Evolutionary conservation across 805 yeast genomes (phyloP).

Genomic region (Myxozyma geophila): DNA sequence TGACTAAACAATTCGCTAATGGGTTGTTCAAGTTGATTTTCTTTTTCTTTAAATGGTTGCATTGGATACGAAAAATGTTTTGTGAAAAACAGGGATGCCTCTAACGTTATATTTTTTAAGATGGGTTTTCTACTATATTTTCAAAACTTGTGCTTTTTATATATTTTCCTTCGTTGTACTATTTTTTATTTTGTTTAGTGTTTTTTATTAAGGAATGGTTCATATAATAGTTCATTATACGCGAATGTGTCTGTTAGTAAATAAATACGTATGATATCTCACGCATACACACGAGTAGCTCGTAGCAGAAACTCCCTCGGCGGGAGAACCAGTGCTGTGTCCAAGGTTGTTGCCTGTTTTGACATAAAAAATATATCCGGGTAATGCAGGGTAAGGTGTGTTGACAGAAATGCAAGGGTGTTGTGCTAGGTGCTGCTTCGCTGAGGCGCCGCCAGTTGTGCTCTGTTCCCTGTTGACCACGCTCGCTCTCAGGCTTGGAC

Average conservation of each 20-base stretch:
- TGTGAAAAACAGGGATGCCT: not conserved
- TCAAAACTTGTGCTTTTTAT: constrained; percentile 5
- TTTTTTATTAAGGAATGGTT: constrained; percentile 8
- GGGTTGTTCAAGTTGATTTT: not conserved
- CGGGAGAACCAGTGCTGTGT: too few relatives aligned
- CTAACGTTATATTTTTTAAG: constrained; percentile 1
- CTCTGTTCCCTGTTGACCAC: too few relatives aligned
- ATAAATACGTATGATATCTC: not conserved
- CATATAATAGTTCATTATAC: constrained; percentile 5
- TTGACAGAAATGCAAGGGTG: too few relatives aligned
- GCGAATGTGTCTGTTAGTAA: not conserved
- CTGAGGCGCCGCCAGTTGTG: too few relatives aligned
- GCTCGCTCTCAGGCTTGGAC: too few relatives aligned
- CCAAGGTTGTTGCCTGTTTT: too few relatives aligned
- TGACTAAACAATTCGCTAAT: constrained; percentile 52
- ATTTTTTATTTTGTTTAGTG: constrained; percentile 3
- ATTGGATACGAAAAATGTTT: not conserved
- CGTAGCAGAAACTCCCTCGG: too few relatives aligned
- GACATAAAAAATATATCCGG: too few relatives aligned
- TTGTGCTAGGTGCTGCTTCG: too few relatives aligned
- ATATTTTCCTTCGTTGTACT: constrained; percentile 5
- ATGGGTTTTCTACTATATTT: not conserved
- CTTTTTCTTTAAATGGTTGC: not conserved
- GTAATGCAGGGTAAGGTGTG: too few relatives aligned
- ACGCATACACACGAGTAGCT: too few relatives aligned